Conservation (phyloP, 768 basidiomycete species). For the Suillus lakei region DNA sequence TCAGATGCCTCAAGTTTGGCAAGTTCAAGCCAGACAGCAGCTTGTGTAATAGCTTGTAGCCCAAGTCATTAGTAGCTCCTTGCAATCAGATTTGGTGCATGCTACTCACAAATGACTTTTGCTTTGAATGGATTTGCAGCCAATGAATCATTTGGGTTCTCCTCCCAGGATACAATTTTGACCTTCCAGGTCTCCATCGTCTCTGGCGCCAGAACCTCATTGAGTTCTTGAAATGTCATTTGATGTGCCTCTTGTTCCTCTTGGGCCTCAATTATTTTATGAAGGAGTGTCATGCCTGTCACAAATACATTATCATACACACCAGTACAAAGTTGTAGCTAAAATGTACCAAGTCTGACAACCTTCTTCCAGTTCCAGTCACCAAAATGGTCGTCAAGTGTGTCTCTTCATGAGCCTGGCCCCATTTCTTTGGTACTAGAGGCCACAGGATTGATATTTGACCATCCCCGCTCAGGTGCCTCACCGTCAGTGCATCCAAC, state of each 20-base stretch:
- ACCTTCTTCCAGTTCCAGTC: conserved; percentile 41
- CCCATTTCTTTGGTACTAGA: conserved; percentile 41
- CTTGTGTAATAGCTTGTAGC: conserved; percentile 14
- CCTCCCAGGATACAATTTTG: conserved; percentile 25
- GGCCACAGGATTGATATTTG: conserved; percentile 33
- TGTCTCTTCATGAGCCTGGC: conserved; percentile 33
- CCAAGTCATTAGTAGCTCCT: neutral
- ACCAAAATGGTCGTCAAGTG: conserved; percentile 39
- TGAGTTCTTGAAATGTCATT: neutral
- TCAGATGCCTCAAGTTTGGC: conserved; percentile 27
- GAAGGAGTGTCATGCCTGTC: conserved; percentile 5
- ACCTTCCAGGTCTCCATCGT: conserved; percentile 20
- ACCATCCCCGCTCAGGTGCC: conserved; percentile 41
- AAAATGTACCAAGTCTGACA: conserved; percentile 22
- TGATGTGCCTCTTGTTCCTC: neutral
- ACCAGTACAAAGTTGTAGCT: neutral
- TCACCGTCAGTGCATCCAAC: conserved; percentile 40
- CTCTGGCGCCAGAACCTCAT: neutral
- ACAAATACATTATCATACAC: neutral
- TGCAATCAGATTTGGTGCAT: neutral
- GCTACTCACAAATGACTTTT: conserved; percentile 14
- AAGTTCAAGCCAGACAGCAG: conserved; percentile 22
- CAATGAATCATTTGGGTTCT: conserved; percentile 11
- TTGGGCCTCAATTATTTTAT: conserved; percentile 5
- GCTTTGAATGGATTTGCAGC: conserved; percentile 23